Conservation (phyloP, 768 basidiomycete genomes). For the Suillus fuscotomentosus region DNA sequence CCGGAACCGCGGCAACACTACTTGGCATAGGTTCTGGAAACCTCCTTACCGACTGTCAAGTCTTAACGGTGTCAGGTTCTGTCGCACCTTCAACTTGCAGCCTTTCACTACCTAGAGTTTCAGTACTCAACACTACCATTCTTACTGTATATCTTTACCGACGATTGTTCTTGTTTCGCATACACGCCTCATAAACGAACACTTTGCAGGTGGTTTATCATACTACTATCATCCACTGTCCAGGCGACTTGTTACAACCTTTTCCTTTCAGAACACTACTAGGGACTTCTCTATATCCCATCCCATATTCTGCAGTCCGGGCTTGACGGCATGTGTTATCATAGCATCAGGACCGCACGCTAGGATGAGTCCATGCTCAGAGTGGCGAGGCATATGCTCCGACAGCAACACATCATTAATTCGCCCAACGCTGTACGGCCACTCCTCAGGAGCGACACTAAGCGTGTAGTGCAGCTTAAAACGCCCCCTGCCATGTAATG, state of each 20-base stretch:
- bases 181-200: background rate
- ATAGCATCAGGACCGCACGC: constrained; percentile 51
- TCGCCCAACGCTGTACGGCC: constrained; percentile 42
- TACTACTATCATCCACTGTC: background rate
- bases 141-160: too few relatives aligned
- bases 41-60: too few relatives aligned
- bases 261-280: constrained; percentile 32
- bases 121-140: too few relatives aligned
- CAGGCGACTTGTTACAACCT: background rate
- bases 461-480: constrained; percentile 47
- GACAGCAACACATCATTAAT: constrained; percentile 38
- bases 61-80: too few relatives aligned
- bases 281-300: constrained; percentile 35
- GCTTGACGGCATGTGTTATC: constrained; percentile 31
- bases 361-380: constrained; percentile 39
- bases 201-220: background rate
- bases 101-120: too few relatives aligned
- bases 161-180: too few relatives aligned
- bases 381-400: constrained; percentile 39
- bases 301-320: constrained; percentile 31
- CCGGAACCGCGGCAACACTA: too few relatives aligned
- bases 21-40: too few relatives aligned
- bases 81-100: too few relatives aligned
- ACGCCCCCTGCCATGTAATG: constrained; percentile 26
- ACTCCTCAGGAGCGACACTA: constrained; percentile 29